Percentiles rank a stretch among this genome's conserved stretches.
phyloP scores from a whole-genome alignment of 2,329 filamentous ascomycete species.

The Zarea fungicola region DNA sequence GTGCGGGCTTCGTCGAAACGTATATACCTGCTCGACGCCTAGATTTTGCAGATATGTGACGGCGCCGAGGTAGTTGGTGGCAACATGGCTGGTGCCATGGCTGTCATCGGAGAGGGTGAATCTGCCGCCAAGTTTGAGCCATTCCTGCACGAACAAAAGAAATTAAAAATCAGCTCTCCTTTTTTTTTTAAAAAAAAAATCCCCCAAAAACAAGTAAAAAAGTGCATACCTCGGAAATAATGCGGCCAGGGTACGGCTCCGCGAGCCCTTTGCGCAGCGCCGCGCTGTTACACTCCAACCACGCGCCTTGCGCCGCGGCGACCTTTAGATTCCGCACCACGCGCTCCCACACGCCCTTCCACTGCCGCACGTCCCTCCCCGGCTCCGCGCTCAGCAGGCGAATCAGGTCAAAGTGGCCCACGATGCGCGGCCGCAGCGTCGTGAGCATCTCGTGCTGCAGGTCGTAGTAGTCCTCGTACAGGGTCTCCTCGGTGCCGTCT shows the following conservation, averaged over 20 bases:
- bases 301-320: slow-evolving; percentile 67
- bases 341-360: slow-evolving; percentile 65
- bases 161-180: background rate
- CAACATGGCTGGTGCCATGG: slow-evolving; percentile 81
- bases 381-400: slow-evolving; percentile 70
- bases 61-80: slow-evolving; percentile 71
- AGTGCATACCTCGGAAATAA: slow-evolving; percentile 72
- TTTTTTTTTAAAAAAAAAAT: background rate
- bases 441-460: slow-evolving; percentile 76
- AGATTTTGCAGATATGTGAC: slow-evolving; percentile 65
- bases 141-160: slow-evolving; percentile 47
- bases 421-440: slow-evolving; percentile 65
- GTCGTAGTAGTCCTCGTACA: slow-evolving; percentile 85
- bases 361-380: slow-evolving; percentile 52
- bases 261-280: slow-evolving; percentile 82
- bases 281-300: slow-evolving; percentile 86
- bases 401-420: slow-evolving; percentile 94
- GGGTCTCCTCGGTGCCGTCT: slow-evolving; percentile 56
- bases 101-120: slow-evolving; percentile 96
- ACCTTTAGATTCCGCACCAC: slow-evolving; percentile 69
- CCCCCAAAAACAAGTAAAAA: slow-evolving; percentile 13
- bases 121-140: slow-evolving; percentile 64
- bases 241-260: slow-evolving; percentile 80
- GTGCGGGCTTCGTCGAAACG: slow-evolving; percentile 36
- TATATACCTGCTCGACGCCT: slow-evolving; percentile 60